Base-by-base conservation (phyloP, 805 yeast genomes). In the Kazachstania martiniae region DNA sequence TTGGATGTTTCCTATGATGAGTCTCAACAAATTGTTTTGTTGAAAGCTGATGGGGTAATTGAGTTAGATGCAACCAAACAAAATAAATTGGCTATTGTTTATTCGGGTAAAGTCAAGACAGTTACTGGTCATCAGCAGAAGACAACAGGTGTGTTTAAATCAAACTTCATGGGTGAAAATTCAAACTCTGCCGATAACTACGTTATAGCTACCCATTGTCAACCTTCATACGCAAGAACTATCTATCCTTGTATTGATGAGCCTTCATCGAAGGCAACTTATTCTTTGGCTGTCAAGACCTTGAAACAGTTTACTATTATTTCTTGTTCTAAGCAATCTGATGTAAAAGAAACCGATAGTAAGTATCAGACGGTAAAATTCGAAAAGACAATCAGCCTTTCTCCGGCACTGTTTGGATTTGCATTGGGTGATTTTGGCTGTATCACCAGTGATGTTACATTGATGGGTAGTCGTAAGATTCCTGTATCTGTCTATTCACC, bases 171-270 rank as follows among this genome's bases (percentile, higher is more conserved):
- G 35, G 73, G 72, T 42, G 59, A 65, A 4, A 50, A 58, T 13
- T 58, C 70, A 1, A 76, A 76, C 5, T 59, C 50, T 15, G 57
- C 76, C 5, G 65, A 70, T 37, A 67, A 70, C 39, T 66, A 57
- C 36, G 57, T 79, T 9, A 47, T 80, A 21, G 75, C 86, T 0
- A 77, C 91, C 2, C 91, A 82, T 46, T 65, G 74, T 27, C 87
- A 80, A 49, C 86, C 91, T 0, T 63, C 65, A 12, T 76, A 66
- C 40, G 77, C 85, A 4, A 62, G 78, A 41, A 47, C 49, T 29
- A 67, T 81, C 9, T 75, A 75, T 45, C 93, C 93, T 3, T 71
- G 79, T 44, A 46, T 80, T 9, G 91, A 81, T 51, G 86, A 79
- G 44, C 64, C 74, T 5, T 44, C 59, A n/a, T 52, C 58, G 21